Percentiles rank a stretch among this genome's conserved stretches.
Evolutionary conservation across 352 stramenopile species (phyloP).

Genomic region (Globisporangium barbulae): DNA sequence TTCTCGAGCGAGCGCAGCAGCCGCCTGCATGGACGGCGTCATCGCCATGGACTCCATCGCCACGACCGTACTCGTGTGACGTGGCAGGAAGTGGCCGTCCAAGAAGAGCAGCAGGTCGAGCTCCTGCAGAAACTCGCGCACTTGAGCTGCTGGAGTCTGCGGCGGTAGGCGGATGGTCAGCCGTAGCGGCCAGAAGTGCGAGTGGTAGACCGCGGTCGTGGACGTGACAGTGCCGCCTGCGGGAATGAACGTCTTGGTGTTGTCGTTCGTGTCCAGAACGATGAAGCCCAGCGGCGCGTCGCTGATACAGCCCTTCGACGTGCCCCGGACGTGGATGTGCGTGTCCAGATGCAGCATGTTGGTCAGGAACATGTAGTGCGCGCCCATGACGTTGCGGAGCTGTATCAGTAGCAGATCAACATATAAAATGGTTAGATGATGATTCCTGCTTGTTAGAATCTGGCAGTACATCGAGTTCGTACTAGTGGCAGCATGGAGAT

Average conservation of each 20-base stretch:
- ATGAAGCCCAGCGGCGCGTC: conserved; percentile 67
- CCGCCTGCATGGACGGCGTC: background rate
- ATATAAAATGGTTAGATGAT: background rate
- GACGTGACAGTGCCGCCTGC: conserved; percentile 48
- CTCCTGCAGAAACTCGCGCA: conserved; percentile 63
- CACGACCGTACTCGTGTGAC: conserved; percentile 6
- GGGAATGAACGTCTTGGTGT: conserved; percentile 65
- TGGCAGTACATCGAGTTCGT: conserved; percentile 1
- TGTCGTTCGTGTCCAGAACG: conserved; percentile 52
- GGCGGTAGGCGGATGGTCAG: conserved; percentile 48
- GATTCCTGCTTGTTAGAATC: too few relatives aligned
- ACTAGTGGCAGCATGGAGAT: conserved; percentile 57
- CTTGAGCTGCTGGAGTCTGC: conserved; percentile 23
- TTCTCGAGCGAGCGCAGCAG: too few relatives aligned
- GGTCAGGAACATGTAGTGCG: conserved; percentile 73
- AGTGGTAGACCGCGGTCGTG: conserved; percentile 51
- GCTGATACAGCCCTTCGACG: conserved; percentile 40
- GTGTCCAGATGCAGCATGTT: conserved; percentile 67
- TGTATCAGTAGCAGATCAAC: conserved; percentile 11
- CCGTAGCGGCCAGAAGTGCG: conserved; percentile 47
- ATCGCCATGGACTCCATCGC: conserved; percentile 6
- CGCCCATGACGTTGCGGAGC: conserved; percentile 68
- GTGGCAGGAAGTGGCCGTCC: conserved; percentile 21
- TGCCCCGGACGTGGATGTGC: conserved; percentile 41
- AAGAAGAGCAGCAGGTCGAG: conserved; percentile 55